These are phyloP conservation scores for Ascochyta lentis DNA, from an alignment of 2,329 filamentous ascomycete species.

Conservation along the genomic window DNA sequence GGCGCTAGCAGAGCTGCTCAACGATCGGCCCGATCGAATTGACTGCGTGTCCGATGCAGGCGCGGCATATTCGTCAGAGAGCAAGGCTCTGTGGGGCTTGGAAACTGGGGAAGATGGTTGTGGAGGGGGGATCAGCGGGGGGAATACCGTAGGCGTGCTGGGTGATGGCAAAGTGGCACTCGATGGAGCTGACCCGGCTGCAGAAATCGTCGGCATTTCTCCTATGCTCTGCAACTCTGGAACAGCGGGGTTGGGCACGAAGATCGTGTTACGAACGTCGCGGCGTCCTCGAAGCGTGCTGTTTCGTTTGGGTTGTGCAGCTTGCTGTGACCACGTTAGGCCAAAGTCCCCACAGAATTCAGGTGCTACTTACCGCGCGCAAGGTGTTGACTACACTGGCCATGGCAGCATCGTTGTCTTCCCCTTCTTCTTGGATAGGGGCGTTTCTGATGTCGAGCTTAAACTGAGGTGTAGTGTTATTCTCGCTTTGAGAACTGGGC, in stretches of 20 bases:
- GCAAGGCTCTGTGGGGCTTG: constrained; percentile 42
- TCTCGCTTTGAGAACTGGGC: constrained; percentile 32
- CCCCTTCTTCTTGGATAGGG: constrained; percentile 78
- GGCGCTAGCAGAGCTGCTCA: constrained; percentile 69
- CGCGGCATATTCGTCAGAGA: constrained; percentile 61
- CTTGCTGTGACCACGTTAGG: constrained; percentile 53
- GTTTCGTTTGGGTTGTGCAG: constrained; percentile 61
- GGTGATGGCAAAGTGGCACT: constrained; percentile 22
- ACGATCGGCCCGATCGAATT: constrained; percentile 84
- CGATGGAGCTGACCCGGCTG: constrained; percentile 19
- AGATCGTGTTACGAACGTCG: constrained; percentile 91
- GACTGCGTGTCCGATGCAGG: constrained; percentile 83
- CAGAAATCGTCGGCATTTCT: constrained; percentile 37
- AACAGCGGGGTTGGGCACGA: constrained; percentile 64
- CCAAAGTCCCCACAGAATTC: background rate
- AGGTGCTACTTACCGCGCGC: constrained; percentile 55
- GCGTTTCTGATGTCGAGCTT: constrained; percentile 81
- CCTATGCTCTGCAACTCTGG: constrained; percentile 49
- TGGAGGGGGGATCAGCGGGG: constrained; percentile 34
- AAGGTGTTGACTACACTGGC: constrained; percentile 78
- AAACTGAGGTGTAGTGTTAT: constrained; percentile 60
- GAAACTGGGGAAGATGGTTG: constrained; percentile 47
- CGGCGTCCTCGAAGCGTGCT: constrained; percentile 86
- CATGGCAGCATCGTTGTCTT: constrained; percentile 74
- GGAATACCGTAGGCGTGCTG: constrained; percentile 15